Evolutionary conservation across 2,329 filamentous ascomycete species (phyloP).

Genomic region (Coleophoma crateriformis): DNA sequence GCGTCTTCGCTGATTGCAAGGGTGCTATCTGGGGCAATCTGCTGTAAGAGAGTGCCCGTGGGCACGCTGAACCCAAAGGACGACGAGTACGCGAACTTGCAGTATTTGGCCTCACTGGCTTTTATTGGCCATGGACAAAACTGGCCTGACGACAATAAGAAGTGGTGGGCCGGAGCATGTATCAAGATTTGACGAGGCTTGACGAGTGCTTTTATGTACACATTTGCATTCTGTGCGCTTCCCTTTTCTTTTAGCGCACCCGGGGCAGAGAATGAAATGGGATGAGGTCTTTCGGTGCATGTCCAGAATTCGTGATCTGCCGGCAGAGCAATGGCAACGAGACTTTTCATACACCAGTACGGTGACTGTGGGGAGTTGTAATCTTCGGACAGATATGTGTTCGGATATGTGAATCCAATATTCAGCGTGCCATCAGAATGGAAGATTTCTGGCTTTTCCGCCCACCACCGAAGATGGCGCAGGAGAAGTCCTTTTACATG

Average conservation of each 20-base stretch:
- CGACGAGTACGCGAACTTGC: constrained; percentile 43
- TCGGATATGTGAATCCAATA: constrained; percentile 35
- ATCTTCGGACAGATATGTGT: constrained; percentile 50
- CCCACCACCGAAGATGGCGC: constrained; percentile 46
- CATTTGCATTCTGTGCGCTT: background rate
- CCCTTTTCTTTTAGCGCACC: no score
- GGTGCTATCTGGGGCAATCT: constrained; percentile 21
- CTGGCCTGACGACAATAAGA: constrained; percentile 34
- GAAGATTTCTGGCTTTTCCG: constrained; percentile 36
- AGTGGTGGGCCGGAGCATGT: constrained; percentile 34
- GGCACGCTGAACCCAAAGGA: constrained; percentile 40
- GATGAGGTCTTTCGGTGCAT: constrained; percentile 29
- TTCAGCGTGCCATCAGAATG: constrained; percentile 42
- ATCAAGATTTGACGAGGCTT: constrained; percentile 40
- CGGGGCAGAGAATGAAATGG: constrained; percentile 6
- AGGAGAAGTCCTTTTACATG: constrained; percentile 42
- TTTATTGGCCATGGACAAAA: constrained; percentile 33
- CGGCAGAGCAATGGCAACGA: constrained; percentile 34
- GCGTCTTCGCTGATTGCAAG: constrained; percentile 14
- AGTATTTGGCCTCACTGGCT: constrained; percentile 37
- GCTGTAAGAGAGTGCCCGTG: constrained; percentile 27
- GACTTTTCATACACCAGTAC: constrained; percentile 48
- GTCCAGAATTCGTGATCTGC: constrained; percentile 39
- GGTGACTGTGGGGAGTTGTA: constrained; percentile 52
- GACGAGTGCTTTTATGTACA: constrained; percentile 9